Conservation (phyloP, 345 rosid genomes). For the Ceriops tagal region DNA sequence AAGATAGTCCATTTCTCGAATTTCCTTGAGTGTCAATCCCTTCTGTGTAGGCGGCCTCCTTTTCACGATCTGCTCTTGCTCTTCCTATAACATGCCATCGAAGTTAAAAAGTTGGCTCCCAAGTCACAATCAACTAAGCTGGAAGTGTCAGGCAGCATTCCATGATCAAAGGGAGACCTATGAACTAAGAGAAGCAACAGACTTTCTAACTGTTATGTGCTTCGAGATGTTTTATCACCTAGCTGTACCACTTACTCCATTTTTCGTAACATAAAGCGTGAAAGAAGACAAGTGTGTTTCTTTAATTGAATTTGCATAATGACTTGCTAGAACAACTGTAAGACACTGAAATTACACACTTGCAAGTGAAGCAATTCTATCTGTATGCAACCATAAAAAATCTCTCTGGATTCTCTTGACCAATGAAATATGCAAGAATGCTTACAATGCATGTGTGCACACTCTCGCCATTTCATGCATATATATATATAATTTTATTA, state of each 20-base stretch:
- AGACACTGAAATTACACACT: no score
- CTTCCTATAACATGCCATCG: conserved; percentile 39
- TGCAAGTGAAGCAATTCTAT: no score
- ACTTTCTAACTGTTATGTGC: not conserved
- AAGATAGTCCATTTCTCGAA: conserved; percentile 70
- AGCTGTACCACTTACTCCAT: not conserved
- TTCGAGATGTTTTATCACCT: not conserved
- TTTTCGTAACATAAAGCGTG: not conserved
- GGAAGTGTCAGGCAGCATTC: not conserved
- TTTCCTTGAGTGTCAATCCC: conserved; percentile 56
- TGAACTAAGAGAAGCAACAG: not conserved
- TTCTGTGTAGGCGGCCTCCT: conserved; percentile 43
- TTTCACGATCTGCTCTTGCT: conserved; percentile 56
- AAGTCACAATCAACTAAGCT: not conserved
- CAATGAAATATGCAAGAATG: no score
- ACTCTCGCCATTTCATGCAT: no score
- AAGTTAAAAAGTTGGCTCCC: not conserved
- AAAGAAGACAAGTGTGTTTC: not conserved
- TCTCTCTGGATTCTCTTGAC: no score
- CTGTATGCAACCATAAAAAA: no score
- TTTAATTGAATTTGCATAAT: no score
- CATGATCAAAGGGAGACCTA: not conserved
- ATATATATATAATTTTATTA: no score
- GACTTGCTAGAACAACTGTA: no score
- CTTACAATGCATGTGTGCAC: no score